These are phyloP conservation scores for Talaromyces proteolyticus DNA, from an alignment of 495 filamentous ascomycete species.

Conservation along the genomic window DNA sequence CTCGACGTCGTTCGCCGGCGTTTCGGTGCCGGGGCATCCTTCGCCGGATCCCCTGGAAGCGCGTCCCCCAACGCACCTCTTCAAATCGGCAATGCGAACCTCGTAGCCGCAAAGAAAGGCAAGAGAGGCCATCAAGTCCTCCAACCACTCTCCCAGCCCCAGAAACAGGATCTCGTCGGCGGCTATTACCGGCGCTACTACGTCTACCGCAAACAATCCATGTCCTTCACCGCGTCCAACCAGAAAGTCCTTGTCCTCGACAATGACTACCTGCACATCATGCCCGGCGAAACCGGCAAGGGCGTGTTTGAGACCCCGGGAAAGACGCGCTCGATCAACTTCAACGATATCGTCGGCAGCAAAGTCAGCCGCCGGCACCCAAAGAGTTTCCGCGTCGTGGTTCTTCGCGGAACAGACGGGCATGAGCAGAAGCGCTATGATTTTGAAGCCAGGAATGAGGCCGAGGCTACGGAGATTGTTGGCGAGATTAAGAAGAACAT, in stretches of 20 bases:
- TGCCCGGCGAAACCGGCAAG: conserved; percentile 62
- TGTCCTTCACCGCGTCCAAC: conserved; percentile 83
- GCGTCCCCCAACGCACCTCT: conserved; percentile 74
- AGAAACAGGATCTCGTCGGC: conserved; percentile 64
- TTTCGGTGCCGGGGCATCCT: conserved; percentile 72
- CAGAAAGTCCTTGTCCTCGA: conserved; percentile 84
- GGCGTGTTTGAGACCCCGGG: conserved; percentile 40
- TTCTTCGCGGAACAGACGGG: conserved; percentile 63
- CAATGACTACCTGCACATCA: conserved; percentile 92
- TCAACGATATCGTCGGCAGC: conserved; percentile 86
- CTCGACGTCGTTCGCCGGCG: conserved; percentile 84
- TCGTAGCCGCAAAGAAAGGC: conserved; percentile 48
- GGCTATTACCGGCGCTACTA: conserved; percentile 78
- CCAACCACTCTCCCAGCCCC: conserved; percentile 65
- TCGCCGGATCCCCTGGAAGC: conserved; percentile 75
- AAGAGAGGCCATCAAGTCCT: conserved; percentile 62
- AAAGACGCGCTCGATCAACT: conserved; percentile 88
- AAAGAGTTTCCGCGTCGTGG: conserved; percentile 83
- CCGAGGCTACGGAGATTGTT: conserved; percentile 86
- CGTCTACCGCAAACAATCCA: conserved; percentile 88
- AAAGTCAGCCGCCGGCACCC: conserved; percentile 89
- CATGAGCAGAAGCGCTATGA: conserved; percentile 89
- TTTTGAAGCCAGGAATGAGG: conserved; percentile 77
- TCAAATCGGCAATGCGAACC: conserved; percentile 39
- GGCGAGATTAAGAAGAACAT: conserved; percentile 69